These are phyloP conservation scores for Olyra latifolia DNA, from an alignment of 176 grass and related monocot genomes.

Conservation along the genomic window DNA sequence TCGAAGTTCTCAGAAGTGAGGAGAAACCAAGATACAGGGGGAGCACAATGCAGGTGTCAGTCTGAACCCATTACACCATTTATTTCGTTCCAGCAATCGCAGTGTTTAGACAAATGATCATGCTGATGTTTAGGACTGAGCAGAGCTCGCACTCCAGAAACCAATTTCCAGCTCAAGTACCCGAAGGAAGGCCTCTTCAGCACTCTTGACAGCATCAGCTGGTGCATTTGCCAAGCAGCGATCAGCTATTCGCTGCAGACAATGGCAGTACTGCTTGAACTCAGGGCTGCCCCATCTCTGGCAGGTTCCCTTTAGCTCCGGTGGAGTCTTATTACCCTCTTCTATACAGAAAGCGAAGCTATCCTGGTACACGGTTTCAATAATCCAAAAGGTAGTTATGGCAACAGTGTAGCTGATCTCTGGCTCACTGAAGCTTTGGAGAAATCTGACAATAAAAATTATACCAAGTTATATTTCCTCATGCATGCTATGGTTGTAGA, in stretches of 20 bases:
- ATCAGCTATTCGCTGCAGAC: slow-evolving; percentile 69
- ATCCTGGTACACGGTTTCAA: slow-evolving; percentile 90
- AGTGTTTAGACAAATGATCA: neutral
- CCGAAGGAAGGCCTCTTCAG: slow-evolving; percentile 64
- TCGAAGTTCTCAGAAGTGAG: neutral
- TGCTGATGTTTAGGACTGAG: neutral
- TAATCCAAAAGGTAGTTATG: slow-evolving; percentile 72
- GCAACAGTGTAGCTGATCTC: slow-evolving; percentile 62
- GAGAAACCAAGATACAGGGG: neutral
- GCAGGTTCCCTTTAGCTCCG: slow-evolving; percentile 69
- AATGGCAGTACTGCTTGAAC: slow-evolving; percentile 76
- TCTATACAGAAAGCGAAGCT: slow-evolving; percentile 77
- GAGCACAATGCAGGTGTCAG: neutral
- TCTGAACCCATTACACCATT: neutral
- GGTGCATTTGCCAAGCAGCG: slow-evolving; percentile 55
- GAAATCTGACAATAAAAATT: slow-evolving; percentile 52
- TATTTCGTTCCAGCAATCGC: slow-evolving; percentile 10
- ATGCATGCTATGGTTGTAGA: neutral
- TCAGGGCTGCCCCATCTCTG: slow-evolving; percentile 71
- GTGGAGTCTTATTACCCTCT: slow-evolving; percentile 57
- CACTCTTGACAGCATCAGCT: slow-evolving; percentile 40
- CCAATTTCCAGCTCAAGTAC: slow-evolving; percentile 76
- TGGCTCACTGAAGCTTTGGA: slow-evolving; percentile 53
- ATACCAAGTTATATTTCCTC: slow-evolving; percentile 15
- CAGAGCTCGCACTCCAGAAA: slow-evolving; percentile 90